Conservation (phyloP, 2,329 filamentous ascomycete species). For the Cadophora malorum region DNA sequence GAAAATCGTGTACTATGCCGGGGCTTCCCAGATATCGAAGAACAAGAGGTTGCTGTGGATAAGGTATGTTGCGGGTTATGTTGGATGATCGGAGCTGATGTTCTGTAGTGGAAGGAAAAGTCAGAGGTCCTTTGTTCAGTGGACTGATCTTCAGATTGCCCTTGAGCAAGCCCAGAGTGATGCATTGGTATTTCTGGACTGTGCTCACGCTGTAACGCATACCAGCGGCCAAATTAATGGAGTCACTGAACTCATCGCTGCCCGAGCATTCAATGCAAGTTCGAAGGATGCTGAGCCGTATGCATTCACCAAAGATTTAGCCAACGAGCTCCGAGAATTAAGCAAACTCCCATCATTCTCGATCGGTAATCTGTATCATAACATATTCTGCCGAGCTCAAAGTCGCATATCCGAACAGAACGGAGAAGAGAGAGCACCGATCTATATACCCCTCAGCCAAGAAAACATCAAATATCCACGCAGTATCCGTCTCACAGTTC, state of each 20-base stretch:
- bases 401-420: conserved; percentile 27
- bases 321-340: conserved; percentile 33
- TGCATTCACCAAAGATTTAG: conserved; percentile 31
- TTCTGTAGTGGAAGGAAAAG: conserved; percentile 20
- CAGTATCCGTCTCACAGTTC: conserved; percentile 35
- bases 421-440: conserved; percentile 23
- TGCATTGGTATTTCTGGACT: conserved; percentile 34
- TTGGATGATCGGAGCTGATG: not conserved
- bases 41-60: conserved; percentile 32
- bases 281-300: conserved; percentile 19
- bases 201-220: conserved; percentile 26
- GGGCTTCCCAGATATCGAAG: conserved; percentile 28
- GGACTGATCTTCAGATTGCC: conserved; percentile 32
- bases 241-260: conserved; percentile 37
- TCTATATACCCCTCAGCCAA: conserved; percentile 33
- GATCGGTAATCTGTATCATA: conserved; percentile 37
- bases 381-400: conserved; percentile 35
- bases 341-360: conserved; percentile 36
- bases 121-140: conserved; percentile 28
- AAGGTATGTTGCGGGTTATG: conserved; percentile 23
- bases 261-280: conserved; percentile 23
- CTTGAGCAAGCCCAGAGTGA: conserved; percentile 34
- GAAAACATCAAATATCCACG: conserved; percentile 26
- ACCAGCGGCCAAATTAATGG: conserved; percentile 24
- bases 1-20: conserved; percentile 39